Evolutionary conservation across 345 rosid genomes (phyloP), one percentile per base, ranked within the genome.

Genomic region (Hevea brasiliensis): DNA sequence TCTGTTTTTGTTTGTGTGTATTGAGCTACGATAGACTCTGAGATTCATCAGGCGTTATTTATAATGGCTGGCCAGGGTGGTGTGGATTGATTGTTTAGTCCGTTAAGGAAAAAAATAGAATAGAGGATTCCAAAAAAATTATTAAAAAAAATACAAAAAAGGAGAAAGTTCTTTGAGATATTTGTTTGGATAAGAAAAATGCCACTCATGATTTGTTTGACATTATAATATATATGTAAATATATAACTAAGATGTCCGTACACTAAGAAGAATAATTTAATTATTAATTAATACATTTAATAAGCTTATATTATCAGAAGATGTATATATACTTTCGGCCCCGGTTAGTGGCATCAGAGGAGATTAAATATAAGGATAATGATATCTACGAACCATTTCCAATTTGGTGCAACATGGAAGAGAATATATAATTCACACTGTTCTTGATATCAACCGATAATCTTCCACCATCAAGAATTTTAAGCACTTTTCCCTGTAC

Each of bases 111-210:
- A 32, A 32, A 32, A 32, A n/a, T n/a, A 32, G 37, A 32, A 32
- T 32, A 32, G 37, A 71, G 56, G 32, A 50, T 65, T 71, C 62
- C 8, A 40, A 12, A 29, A 58, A 58, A 68, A 32, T n/a, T 32
- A 32, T 32, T 32, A 1, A 32, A 32, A 32, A 32, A 32, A 1
- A 1, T 32, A 29, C 6, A 58, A 42, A 77, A 48, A 40, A 50
- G 54, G 29, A 24, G 1, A 26, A 51, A 67, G 77, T 81, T 81
- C 82, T 77, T 81, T 83, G 35, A 76, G 90, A 81, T 86, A 86
- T 82, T 80, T 82, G 80, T 79, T 71, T 87, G 89, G 93, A 85
- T 90, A 91, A 88, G 88, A 77, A 76, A 84, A 84, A 71, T 72
- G 81, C 77, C 64, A 56, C 68, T 65, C 56, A 65, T 73, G 87